A percentile compares a stretch with the other conserved stretches of the same genome.
Evolutionary conservation across 257 asterid genomes (phyloP).

Genomic region (Asclepias syriaca): DNA sequence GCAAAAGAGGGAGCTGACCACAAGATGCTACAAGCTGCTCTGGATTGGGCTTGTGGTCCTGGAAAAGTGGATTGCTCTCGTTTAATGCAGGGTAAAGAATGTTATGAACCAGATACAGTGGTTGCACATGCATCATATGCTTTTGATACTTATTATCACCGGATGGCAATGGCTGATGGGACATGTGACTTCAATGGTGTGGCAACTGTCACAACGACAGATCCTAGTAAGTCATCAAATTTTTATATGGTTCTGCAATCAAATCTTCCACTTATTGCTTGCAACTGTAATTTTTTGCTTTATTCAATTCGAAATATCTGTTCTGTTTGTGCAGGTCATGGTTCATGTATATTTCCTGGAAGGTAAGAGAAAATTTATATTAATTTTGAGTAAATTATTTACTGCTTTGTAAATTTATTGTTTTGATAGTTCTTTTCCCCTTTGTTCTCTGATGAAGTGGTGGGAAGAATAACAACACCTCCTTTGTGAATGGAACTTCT

Average conservation of each 20-base stretch:
- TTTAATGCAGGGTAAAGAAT: constrained; percentile 59
- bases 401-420: neutral
- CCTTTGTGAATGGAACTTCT: constrained; percentile 52
- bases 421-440: constrained; percentile 9
- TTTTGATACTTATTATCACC: constrained; percentile 77
- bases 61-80: constrained; percentile 80
- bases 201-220: constrained; percentile 64
- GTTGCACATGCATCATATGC: constrained; percentile 75
- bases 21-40: constrained; percentile 80
- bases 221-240: constrained; percentile 60
- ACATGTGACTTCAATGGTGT: constrained; percentile 88
- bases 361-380: constrained; percentile 42
- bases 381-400: neutral
- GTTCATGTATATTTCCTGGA: constrained; percentile 74
- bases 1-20: constrained; percentile 65
- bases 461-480: constrained; percentile 46
- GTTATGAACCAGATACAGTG: constrained; percentile 84
- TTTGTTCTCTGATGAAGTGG: constrained; percentile 37
- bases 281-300: constrained; percentile 1
- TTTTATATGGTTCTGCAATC: neutral
- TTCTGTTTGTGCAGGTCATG: constrained; percentile 54
- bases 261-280: neutral
- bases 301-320: neutral
- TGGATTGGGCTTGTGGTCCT: constrained; percentile 96
- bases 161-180: constrained; percentile 71